Evolutionary conservation across 257 asterid species (phyloP).

Genomic region (Solanum chmielewskii): DNA sequence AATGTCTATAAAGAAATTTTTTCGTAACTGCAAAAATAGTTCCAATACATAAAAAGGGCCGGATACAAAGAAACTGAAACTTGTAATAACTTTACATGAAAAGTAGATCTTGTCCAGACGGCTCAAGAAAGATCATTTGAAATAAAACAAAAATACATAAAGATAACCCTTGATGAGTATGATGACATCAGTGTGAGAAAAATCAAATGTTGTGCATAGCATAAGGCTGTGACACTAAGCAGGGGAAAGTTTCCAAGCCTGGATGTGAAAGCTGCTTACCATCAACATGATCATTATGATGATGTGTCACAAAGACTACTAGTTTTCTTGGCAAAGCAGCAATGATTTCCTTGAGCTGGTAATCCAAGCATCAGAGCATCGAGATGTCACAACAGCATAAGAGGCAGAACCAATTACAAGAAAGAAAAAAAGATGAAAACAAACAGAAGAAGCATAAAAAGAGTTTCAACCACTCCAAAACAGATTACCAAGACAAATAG

Average conservation of each 20-base stretch:
- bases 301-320: conserved; percentile 83
- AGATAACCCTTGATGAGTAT: background rate
- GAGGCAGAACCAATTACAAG: background rate
- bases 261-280: conserved; percentile 36
- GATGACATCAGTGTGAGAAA: background rate
- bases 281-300: conserved; percentile 85
- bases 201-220: background rate
- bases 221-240: background rate
- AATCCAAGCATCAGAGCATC: background rate
- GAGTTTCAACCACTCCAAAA: background rate
- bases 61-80: background rate
- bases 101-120: background rate
- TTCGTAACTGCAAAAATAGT: background rate
- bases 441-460: background rate
- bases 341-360: conserved; percentile 76
- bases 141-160: background rate
- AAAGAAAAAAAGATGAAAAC: background rate
- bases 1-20: background rate
- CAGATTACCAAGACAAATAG: background rate
- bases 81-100: background rate
- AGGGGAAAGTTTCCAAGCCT: background rate
- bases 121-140: background rate
- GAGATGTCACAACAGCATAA: background rate
- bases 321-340: conserved; percentile 69
- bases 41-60: background rate